phyloP scores from a whole-genome alignment of 805 yeast species.

The Kregervanrija pseudodelftensis region DNA sequence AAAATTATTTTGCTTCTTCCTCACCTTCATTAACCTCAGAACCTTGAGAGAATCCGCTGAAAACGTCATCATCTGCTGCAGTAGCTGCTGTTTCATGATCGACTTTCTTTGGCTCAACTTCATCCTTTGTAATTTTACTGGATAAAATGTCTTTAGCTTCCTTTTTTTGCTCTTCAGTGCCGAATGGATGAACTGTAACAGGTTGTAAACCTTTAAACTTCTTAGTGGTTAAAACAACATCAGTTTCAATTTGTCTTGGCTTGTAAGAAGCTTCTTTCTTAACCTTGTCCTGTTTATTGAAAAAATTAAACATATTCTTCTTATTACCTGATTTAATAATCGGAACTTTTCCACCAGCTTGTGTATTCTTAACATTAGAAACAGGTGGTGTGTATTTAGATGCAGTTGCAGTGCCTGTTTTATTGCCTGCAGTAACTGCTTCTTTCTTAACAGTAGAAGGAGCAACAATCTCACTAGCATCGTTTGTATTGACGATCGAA shows the following conservation, averaged over 20 bases:
- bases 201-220: constrained; percentile 12
- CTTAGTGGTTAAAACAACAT: constrained; percentile 6
- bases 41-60: constrained; percentile 41
- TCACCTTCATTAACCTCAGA: constrained; percentile 19
- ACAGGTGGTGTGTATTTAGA: not conserved
- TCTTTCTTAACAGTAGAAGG: constrained; percentile 3
- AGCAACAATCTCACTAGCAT: constrained; percentile 10
- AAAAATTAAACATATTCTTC: constrained; percentile 8
- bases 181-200: not conserved
- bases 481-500: constrained; percentile 19
- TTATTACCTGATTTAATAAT: constrained; percentile 5
- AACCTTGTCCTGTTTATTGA: constrained; percentile 1
- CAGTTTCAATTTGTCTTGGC: constrained; percentile 1
- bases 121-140: constrained; percentile 25
- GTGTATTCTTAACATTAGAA: not conserved
- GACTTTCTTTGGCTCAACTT: constrained; percentile 19
- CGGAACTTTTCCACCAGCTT: constrained; percentile 4
- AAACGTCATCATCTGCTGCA: constrained; percentile 24
- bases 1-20: not conserved
- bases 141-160: constrained; percentile 27
- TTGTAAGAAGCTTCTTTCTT: not conserved
- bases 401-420: not conserved
- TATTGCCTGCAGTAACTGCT: not conserved
- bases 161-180: not conserved
- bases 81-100: constrained; percentile 2